Conservation (phyloP, 1,139 yeast genomes). For the Lodderomyces elongisporus region DNA sequence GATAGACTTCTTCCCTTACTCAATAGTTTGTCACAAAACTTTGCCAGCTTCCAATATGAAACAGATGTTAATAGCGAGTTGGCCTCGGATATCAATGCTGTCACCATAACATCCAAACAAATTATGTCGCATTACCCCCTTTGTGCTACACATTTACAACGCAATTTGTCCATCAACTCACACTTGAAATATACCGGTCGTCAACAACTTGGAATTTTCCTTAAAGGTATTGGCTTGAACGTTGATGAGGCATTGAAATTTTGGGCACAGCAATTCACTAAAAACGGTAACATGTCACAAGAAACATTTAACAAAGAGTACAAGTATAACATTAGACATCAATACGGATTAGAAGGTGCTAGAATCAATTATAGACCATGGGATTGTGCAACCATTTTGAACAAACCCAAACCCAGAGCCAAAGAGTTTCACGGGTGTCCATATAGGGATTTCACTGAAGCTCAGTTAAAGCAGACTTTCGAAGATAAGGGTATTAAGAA, state of each 20-base stretch:
- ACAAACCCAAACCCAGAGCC: slow-evolving; percentile 66
- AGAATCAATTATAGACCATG: slow-evolving; percentile 80
- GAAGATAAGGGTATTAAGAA: slow-evolving; percentile 68
- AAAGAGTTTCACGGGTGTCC: slow-evolving; percentile 92
- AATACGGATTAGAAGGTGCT: slow-evolving; percentile 88
- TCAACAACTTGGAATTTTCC: slow-evolving; percentile 76
- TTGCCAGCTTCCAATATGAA: slow-evolving; percentile 54
- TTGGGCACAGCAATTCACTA: slow-evolving; percentile 74
- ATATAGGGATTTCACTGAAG: slow-evolving; percentile 67
- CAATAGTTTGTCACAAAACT: slow-evolving; percentile 72
- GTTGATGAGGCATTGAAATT: slow-evolving; percentile 85
- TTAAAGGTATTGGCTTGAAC: slow-evolving; percentile 83
- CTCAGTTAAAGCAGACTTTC: slow-evolving; percentile 53
- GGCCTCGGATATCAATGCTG: slow-evolving; percentile 57
- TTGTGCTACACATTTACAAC: slow-evolving; percentile 70
- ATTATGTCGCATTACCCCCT: slow-evolving; percentile 71
- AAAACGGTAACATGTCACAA: slow-evolving; percentile 44
- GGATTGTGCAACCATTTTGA: slow-evolving; percentile 74
- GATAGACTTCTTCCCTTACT: slow-evolving; percentile 82
- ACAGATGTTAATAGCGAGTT: slow-evolving; percentile 26
- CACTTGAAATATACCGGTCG: slow-evolving; percentile 83
- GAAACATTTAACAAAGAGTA: slow-evolving; percentile 87
- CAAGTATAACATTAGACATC: slow-evolving; percentile 79
- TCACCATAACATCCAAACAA: slow-evolving; percentile 51
- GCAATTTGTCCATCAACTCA: slow-evolving; percentile 51